Conservation (phyloP, 306 rosid genomes). For the Trifolium subterraneum region DNA sequence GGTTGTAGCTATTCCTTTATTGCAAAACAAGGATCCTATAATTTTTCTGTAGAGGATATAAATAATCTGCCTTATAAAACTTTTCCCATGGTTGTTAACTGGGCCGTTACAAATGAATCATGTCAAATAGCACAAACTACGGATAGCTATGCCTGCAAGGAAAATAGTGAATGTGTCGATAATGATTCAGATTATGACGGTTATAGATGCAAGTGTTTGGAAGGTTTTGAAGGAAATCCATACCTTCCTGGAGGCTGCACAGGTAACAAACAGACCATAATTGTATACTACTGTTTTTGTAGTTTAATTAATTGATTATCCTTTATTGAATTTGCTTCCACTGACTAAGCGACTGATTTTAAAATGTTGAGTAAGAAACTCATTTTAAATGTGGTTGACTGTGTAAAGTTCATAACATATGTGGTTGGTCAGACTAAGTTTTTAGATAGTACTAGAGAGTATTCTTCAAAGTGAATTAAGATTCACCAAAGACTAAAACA, state of each 20-base stretch:
- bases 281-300: background rate
- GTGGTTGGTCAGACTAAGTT: too few relatives aligned
- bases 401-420: too few relatives aligned
- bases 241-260: constrained; percentile 4
- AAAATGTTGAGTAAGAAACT: too few relatives aligned
- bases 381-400: too few relatives aligned
- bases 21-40: background rate
- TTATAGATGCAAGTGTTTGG: background rate
- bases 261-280: background rate
- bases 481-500: too few relatives aligned
- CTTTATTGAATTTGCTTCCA: background rate
- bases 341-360: too few relatives aligned
- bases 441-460: too few relatives aligned
- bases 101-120: background rate
- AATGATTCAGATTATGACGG: background rate
- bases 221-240: constrained; percentile 3
- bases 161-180: constrained; percentile 4
- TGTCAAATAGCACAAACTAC: background rate
- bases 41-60: background rate
- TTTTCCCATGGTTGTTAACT: background rate
- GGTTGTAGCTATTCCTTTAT: background rate
- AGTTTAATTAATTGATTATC: background rate
- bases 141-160: background rate
- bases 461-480: too few relatives aligned
- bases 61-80: background rate